Conservation (phyloP, 2,329 filamentous ascomycete species). For the Diaporthe vexans region DNA sequence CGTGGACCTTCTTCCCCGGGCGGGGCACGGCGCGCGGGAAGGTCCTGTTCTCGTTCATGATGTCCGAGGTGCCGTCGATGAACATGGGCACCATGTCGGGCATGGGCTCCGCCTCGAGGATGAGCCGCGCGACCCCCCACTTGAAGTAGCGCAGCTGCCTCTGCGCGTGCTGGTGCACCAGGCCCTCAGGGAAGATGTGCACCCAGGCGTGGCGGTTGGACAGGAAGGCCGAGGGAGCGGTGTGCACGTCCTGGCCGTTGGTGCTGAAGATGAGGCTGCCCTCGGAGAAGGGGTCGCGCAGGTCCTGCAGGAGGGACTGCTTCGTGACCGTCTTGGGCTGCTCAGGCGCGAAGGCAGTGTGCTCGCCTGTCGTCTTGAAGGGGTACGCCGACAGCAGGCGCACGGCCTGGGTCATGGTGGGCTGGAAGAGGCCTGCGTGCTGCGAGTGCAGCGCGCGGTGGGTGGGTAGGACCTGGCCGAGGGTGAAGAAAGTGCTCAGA, state of each 20-base stretch:
- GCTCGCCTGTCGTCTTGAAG: slow-evolving; percentile 51
- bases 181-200: slow-evolving; percentile 96
- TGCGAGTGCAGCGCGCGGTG: slow-evolving; percentile 85
- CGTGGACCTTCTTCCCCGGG: slow-evolving; percentile 75
- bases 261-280: slow-evolving; percentile 71
- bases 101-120: slow-evolving; percentile 88
- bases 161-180: slow-evolving; percentile 87
- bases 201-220: slow-evolving; percentile 85
- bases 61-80: slow-evolving; percentile 87
- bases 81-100: slow-evolving; percentile 95
- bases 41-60: slow-evolving; percentile 87
- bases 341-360: slow-evolving; percentile 35
- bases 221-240: slow-evolving; percentile 79
- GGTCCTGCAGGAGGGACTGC: slow-evolving; percentile 45
- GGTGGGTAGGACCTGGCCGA: slow-evolving; percentile 91
- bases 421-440: slow-evolving; percentile 89
- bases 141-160: slow-evolving; percentile 95
- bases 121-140: slow-evolving; percentile 93
- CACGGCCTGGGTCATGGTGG: slow-evolving; percentile 88
- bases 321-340: slow-evolving; percentile 36
- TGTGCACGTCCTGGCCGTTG: slow-evolving; percentile 74
- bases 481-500: slow-evolving; percentile 83
- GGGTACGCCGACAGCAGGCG: slow-evolving; percentile 79
- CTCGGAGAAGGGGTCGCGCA: slow-evolving; percentile 65
- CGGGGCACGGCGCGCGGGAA: slow-evolving; percentile 88